Evolutionary conservation across 225 moss, liverwort and hornwort genomes (phyloP).

Genomic region (Marchantia paleacea): DNA sequence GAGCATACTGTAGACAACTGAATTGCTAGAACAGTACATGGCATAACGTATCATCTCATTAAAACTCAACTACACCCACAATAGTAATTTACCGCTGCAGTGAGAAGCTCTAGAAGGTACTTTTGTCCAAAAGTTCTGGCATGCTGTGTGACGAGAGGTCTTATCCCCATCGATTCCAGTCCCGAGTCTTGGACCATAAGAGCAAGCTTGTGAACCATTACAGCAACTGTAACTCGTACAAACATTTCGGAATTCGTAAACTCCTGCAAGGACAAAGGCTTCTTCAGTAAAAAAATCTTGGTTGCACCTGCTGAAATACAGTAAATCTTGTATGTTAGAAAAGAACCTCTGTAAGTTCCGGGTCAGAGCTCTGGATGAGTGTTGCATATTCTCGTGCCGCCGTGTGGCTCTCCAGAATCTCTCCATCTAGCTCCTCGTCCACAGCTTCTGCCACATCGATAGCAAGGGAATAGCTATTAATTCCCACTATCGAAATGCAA

Average conservation of each 20-base stretch:
- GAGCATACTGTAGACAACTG: no score
- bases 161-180: conserved; percentile 18
- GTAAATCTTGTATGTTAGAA: background rate
- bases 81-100: conserved; percentile 49
- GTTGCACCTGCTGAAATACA: background rate
- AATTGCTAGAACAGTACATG: background rate
- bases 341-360: conserved; percentile 54
- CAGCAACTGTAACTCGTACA: conserved; percentile 61
- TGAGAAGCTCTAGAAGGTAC: conserved; percentile 62
- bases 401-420: conserved; percentile 38
- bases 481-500: background rate
- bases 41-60: background rate
- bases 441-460: conserved; percentile 39
- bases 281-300: background rate
- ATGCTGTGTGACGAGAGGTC: conserved; percentile 31
- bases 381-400: conserved; percentile 54
- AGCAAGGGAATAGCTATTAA: background rate
- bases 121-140: conserved; percentile 60
- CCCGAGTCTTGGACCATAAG: conserved; percentile 45
- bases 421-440: conserved; percentile 55
- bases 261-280: conserved; percentile 45
- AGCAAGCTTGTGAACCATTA: conserved; percentile 74
- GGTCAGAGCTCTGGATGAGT: conserved; percentile 46
- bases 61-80: no score
- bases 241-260: conserved; percentile 59